Conservation (phyloP, 805 yeast genomes). For the Starmerella bacillaris region DNA sequence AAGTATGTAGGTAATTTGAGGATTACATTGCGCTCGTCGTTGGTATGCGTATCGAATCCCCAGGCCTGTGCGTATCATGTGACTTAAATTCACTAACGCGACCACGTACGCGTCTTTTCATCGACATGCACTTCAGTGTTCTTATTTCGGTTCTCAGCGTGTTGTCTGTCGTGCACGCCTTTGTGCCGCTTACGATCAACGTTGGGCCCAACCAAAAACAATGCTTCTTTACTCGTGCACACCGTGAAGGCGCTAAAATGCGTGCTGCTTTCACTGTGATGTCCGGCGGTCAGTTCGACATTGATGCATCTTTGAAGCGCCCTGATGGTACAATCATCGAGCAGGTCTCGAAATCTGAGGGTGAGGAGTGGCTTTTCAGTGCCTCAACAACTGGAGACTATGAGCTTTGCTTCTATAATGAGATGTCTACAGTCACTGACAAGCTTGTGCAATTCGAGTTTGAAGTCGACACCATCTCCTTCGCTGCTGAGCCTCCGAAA, state of each 20-base stretch:
- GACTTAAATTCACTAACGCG: too few species aligned
- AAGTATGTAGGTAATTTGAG: too few species aligned
- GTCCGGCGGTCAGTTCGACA: slow-evolving; percentile 63
- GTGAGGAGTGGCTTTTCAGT: slow-evolving; percentile 59
- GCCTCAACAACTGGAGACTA: slow-evolving; percentile 62
- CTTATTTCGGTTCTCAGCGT: slow-evolving; percentile 5
- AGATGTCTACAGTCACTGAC: slow-evolving; percentile 64
- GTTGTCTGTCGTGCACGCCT: slow-evolving; percentile 8
- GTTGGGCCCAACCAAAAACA: slow-evolving; percentile 57
- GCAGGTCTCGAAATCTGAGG: slow-evolving; percentile 44
- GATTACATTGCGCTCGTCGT: too few species aligned
- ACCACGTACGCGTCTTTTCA: too few species aligned
- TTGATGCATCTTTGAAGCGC: slow-evolving; percentile 41
- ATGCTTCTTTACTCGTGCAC: slow-evolving; percentile 57
- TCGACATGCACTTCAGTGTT: too few species aligned
- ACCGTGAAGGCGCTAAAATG: slow-evolving; percentile 38
- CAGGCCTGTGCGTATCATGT: too few species aligned
- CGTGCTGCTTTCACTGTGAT: slow-evolving; percentile 73
- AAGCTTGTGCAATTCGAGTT: slow-evolving; percentile 75
- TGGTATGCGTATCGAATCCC: too few species aligned
- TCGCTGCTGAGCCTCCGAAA: slow-evolving; percentile 46
- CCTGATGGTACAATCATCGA: slow-evolving; percentile 41
- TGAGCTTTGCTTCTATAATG: slow-evolving; percentile 70
- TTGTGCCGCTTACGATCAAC: slow-evolving; percentile 50
- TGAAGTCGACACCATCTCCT: slow-evolving; percentile 25